Evolutionary conservation across 2,329 filamentous ascomycete species (phyloP).

Genomic region (Phaeophleospora eucalypticola): DNA sequence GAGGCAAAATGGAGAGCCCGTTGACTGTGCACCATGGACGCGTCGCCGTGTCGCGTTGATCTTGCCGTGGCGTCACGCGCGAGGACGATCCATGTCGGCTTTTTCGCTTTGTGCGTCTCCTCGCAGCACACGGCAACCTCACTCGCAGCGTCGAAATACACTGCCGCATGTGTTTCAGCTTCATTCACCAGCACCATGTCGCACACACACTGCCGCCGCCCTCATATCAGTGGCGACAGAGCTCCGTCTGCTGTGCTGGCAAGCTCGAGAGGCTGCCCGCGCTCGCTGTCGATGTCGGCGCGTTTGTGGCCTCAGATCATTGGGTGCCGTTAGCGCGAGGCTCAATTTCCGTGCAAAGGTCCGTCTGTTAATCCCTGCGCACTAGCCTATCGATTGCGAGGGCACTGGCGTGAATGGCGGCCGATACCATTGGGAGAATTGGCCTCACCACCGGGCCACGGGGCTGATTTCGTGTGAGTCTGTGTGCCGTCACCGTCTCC

Average conservation of each 20-base stretch:
- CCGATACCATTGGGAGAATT: constrained; percentile 1
- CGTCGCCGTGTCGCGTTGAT: background rate
- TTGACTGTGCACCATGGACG: too few species aligned
- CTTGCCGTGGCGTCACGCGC: background rate
- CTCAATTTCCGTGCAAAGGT: background rate
- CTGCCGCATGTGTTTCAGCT: background rate
- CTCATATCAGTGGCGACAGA: too few species aligned
- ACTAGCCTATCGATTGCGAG: constrained; percentile 9
- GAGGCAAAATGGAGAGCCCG: too few species aligned
- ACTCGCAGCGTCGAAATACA: too few species aligned
- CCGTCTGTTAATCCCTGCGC: background rate
- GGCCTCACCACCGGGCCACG: background rate
- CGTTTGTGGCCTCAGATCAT: background rate
- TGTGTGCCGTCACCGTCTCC: too few species aligned
- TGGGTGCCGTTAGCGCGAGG: background rate
- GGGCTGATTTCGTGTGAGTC: background rate
- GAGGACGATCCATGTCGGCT: too few species aligned
- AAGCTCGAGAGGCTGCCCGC: too few species aligned
- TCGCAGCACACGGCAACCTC: too few species aligned
- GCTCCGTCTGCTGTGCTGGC: too few species aligned
- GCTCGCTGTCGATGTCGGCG: too few species aligned
- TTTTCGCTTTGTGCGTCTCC: too few species aligned
- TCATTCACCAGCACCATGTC: background rate
- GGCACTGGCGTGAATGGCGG: constrained; percentile 4
- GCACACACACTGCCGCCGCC: too few species aligned